Evolutionary conservation across 1,284 basidiomycete genomes (phyloP), one percentile per base, ranked within the genome.

Genomic region (Heterobasidion parviporum): DNA sequence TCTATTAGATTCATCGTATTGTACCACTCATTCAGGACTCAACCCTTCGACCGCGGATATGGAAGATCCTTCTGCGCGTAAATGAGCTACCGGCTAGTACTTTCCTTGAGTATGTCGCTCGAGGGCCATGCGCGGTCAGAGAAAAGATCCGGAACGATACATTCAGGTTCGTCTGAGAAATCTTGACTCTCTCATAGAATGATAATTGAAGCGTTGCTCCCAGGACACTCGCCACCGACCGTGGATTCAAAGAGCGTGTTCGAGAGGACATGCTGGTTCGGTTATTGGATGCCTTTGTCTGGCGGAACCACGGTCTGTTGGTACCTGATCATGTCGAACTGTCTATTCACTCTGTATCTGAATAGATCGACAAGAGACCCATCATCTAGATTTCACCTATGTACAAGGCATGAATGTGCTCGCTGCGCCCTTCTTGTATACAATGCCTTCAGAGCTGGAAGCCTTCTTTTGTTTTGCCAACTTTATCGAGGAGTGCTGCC

Each of bases 401-500:
- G 94, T 98, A 9, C 95, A 97, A 71, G 95, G 95, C 38, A 98
- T 98, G 94, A 99, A 99, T 69, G 96, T 98, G 43, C 82, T 99
- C 35, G 93, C 94, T 15, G 96, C 96, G 0, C 96, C 96, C 0
- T 98, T 98, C 70, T 78, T 99, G 45, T 98, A 97, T 68, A 92
- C 91, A 9, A 89, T 98, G 83, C 92, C 94, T 1, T 93, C 92
- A 6, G 94, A 99, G 71, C 72, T 98, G 9, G 96, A 99, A 70
- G 96, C 96, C 0, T 99, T 98, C 71, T 91, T 88, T 58, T 97
- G 92, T 70, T 98, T 98, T 67, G 83, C 91, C 34, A 87, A 87
- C 60, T 98, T 99, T 67, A 97, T 98, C 63, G 94, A 98, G 72
- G 82, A 88, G 57, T 87, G 82, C 12, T 98, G 94, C 71, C 96